Evolutionary conservation across 2,329 filamentous ascomycete genomes (phyloP), one percentile per base, ranked within the genome.

Genomic region (Helicocarpus griseus): DNA sequence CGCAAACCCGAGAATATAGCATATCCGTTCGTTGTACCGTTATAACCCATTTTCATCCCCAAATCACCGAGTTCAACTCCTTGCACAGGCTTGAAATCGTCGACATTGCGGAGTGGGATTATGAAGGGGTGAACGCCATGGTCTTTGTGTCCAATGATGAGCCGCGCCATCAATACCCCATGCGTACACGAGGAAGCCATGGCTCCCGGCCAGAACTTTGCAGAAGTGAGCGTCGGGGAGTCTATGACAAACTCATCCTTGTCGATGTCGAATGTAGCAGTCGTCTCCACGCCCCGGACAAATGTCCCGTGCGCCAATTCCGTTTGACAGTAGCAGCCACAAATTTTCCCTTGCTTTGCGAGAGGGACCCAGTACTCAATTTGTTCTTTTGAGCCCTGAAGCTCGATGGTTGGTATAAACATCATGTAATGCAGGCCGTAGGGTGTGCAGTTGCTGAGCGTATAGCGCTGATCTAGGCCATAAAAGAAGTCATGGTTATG

Each of bases 1-100:
- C 63, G 58, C n/a, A 68, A 58, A 24, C 64, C 49, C 26, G 63
- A 48, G 47, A 69, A 68, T 33, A 56, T 55, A 9, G 64, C 58
- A 45, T 64, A 67, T 33, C 66, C 67, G 50, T 68, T 69, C 43
- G 67, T 65, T 4, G 58, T 60, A 29, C 48, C 50, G 44, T 61
- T 62, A 49, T 61, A 61, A 13, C 51, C 54, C 53, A 60, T 57
- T 49, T 63, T 54, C 53, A 48, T 50, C 22, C 64, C 62, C 44
- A 64, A 50, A 21, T 66, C 63, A 45, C 62, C 60, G 11, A 64
- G 51, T 38, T 63, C 60, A 53, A 64, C 55, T 8, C 61, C 61
- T 6, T 54, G 50, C 45, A 60, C 43, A 5, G 58, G 56, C 38
- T 57, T 52, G 39, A 58, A 58, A 22, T 58, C 57, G 8, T 59